A percentile compares a stretch with the other conserved stretches of the same genome.
phyloP scores from a whole-genome alignment of 805 yeast species.

The Peterozyma xylosa region DNA sequence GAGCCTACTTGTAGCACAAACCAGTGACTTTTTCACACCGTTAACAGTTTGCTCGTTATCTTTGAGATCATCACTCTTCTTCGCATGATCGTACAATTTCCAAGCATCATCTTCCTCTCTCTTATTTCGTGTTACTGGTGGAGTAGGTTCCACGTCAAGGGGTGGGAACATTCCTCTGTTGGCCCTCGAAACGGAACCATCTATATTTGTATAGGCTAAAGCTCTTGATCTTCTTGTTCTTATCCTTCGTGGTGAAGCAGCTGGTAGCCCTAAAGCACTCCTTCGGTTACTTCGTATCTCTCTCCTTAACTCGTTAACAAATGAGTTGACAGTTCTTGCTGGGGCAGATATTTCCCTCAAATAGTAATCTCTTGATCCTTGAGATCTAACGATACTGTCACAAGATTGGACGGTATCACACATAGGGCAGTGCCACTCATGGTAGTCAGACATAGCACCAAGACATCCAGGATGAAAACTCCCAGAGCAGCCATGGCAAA shows the following conservation, averaged over 20 bases:
- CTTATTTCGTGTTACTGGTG: constrained; percentile 6
- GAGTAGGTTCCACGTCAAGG: constrained; percentile 13
- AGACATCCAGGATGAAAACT: constrained; percentile 24
- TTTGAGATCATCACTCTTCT: constrained; percentile 5
- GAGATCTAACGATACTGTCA: constrained; percentile 12
- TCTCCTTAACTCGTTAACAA: constrained; percentile 14
- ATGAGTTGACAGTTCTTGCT: constrained; percentile 5
- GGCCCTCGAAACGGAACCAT: neutral
- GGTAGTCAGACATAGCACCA: constrained; percentile 15
- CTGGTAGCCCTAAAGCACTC: constrained; percentile 13
- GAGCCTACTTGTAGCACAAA: too few relatives aligned
- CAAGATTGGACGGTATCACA: constrained; percentile 23
- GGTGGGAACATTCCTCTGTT: constrained; percentile 6
- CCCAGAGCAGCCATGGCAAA: constrained; percentile 23
- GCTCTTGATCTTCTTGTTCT: constrained; percentile 1
- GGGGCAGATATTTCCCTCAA: constrained; percentile 5
- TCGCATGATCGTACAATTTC: constrained; percentile 19
- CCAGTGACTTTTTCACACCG: too few relatives aligned
- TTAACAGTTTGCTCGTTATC: neutral
- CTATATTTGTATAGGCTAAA: neutral
- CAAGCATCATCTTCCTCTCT: constrained; percentile 19
- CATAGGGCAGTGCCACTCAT: constrained; percentile 24
- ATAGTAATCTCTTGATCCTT: constrained; percentile 4
- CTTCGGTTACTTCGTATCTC: constrained; percentile 17
- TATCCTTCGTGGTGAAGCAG: constrained; percentile 1